These are phyloP conservation scores for Pinus tabuliformis DNA, from an alignment of 75 land plant genomes.

Conservation along the genomic window DNA sequence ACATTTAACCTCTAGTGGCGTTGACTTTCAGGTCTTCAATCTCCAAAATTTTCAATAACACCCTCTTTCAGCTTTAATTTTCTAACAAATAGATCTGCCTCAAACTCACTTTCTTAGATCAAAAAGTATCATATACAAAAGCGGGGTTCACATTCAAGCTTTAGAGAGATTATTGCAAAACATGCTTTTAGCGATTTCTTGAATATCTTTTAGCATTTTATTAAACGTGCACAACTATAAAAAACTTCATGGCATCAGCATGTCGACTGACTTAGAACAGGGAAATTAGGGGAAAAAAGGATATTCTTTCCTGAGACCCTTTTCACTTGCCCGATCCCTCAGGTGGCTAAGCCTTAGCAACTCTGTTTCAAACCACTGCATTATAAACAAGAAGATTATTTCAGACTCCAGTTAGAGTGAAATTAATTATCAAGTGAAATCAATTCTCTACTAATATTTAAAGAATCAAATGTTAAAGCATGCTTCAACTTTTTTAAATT, in stretches of 20 bases:
- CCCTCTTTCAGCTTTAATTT: background rate
- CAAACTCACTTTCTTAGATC: background rate
- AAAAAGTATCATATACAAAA: too few relatives aligned
- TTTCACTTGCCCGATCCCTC: constrained; percentile 97
- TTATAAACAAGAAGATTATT: background rate
- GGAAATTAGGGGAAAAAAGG: constrained; percentile 44
- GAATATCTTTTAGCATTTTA: background rate
- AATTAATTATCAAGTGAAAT: background rate
- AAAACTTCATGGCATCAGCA: background rate
- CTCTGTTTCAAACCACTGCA: constrained; percentile 95
- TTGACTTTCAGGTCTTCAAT: background rate
- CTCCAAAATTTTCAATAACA: too few relatives aligned
- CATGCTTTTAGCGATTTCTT: background rate
- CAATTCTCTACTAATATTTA: background rate
- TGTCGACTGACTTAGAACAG: background rate
- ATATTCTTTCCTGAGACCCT: constrained; percentile 96
- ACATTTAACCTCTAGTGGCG: background rate
- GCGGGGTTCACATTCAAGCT: background rate
- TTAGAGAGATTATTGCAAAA: background rate
- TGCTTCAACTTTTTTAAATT: background rate
- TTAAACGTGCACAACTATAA: background rate
- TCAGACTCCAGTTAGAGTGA: background rate
- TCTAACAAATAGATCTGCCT: background rate
- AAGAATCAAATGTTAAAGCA: background rate
- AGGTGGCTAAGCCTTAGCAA: constrained; percentile 80